Evolutionary conservation across 495 filamentous ascomycete genomes (phyloP).

Genomic region (Cercophora samala): DNA sequence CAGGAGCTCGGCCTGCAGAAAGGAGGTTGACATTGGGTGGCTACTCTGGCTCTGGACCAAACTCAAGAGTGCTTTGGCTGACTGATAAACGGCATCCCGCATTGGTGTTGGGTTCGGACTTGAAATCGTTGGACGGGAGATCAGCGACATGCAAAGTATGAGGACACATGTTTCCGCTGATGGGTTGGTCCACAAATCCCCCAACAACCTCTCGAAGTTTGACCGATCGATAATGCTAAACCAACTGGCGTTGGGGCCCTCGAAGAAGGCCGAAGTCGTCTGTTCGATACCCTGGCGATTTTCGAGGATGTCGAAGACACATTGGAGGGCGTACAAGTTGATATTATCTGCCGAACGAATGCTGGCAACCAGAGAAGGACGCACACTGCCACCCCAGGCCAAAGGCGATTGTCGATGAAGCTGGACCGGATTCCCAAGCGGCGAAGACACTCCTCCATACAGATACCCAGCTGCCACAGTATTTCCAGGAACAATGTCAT

Average conservation of each 20-base stretch:
- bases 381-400: slow-evolving; percentile 16
- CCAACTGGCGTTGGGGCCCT: slow-evolving; percentile 28
- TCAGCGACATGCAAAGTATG: slow-evolving; percentile 31
- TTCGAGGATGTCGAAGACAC: slow-evolving; percentile 65
- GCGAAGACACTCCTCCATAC: slow-evolving; percentile 1
- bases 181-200: slow-evolving; percentile 25
- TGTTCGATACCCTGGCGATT: slow-evolving; percentile 58
- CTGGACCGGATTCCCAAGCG: slow-evolving; percentile 16
- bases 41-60: slow-evolving; percentile 26
- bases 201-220: slow-evolving; percentile 21
- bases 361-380: slow-evolving; percentile 22
- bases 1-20: slow-evolving; percentile 69
- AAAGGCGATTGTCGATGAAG: slow-evolving; percentile 8
- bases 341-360: slow-evolving; percentile 31
- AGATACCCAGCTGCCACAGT: slow-evolving; percentile 7
- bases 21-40: slow-evolving; percentile 20
- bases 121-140: slow-evolving; percentile 20
- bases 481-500: slow-evolving; percentile 19
- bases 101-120: slow-evolving; percentile 18
- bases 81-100: slow-evolving; percentile 25
- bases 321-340: slow-evolving; percentile 48
- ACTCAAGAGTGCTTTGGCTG: slow-evolving; percentile 29
- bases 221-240: slow-evolving; percentile 29
- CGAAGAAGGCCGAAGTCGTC: slow-evolving; percentile 39
- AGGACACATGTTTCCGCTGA: slow-evolving; percentile 29